Conservation (phyloP, 768 basidiomycete species). For the Pisolithus albus region DNA sequence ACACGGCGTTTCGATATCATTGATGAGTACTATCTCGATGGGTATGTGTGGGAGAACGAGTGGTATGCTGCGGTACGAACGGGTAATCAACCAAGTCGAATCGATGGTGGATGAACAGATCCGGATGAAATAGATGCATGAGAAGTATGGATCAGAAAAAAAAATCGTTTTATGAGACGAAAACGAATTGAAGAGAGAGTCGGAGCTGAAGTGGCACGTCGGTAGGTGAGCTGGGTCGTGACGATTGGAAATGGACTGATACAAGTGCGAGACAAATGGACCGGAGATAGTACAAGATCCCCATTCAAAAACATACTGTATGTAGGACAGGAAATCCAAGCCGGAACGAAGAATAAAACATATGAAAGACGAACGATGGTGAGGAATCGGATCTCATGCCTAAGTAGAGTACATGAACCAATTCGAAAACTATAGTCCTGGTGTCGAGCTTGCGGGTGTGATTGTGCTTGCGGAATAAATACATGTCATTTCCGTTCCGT, state of each 20-base stretch:
- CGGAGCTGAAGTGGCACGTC: too few relatives aligned
- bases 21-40: background rate
- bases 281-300: background rate
- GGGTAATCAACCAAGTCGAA: too few relatives aligned
- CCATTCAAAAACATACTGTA: background rate
- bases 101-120: background rate
- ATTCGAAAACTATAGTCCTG: background rate
- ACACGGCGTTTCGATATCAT: background rate
- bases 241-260: background rate
- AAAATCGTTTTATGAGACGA: too few relatives aligned
- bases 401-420: slow-evolving; percentile 7
- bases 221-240: too few relatives aligned
- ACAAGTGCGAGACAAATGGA: background rate
- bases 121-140: background rate
- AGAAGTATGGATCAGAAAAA: too few relatives aligned
- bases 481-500: slow-evolving; percentile 15
- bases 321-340: background rate
- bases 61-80: background rate
- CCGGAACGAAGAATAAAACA: background rate
- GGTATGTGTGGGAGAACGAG: background rate
- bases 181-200: too few relatives aligned
- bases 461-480: slow-evolving; percentile 19
- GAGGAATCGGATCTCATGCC: background rate
- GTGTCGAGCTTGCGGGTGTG: slow-evolving; percentile 5
- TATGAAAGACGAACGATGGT: background rate